Percentiles rank a stretch among this genome's conserved stretches.
These are phyloP conservation scores for Datisca glomerata DNA, from an alignment of 306 rosid species.

Conservation along the genomic window DNA sequence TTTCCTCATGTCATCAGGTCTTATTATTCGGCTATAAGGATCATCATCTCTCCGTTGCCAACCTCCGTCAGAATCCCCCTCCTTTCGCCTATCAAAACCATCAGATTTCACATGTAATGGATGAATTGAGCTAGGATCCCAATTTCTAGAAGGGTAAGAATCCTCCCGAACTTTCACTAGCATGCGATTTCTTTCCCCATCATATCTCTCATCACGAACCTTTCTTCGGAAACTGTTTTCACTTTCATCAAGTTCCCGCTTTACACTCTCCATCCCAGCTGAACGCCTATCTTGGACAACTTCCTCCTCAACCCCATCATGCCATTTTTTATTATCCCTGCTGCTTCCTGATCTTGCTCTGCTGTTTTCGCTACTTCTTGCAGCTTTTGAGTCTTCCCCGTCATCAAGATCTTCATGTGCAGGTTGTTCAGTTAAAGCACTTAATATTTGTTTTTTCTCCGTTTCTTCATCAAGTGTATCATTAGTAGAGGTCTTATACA, in stretches of 20 bases:
- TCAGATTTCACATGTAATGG: slow-evolving; percentile 51
- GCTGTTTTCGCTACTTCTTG: slow-evolving; percentile 96
- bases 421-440: slow-evolving; percentile 49
- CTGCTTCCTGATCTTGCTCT: slow-evolving; percentile 92
- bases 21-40: slow-evolving; percentile 56
- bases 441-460: slow-evolving; percentile 29
- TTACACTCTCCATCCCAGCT: slow-evolving; percentile 26
- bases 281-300: slow-evolving; percentile 72
- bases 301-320: slow-evolving; percentile 82
- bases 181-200: slow-evolving; percentile 49
- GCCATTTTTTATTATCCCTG: slow-evolving; percentile 60
- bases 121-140: slow-evolving; percentile 53
- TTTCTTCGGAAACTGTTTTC: slow-evolving; percentile 50
- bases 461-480: slow-evolving; percentile 33
- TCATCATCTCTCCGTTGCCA: slow-evolving; percentile 79
- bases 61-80: slow-evolving; percentile 59
- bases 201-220: slow-evolving; percentile 54
- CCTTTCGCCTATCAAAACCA: slow-evolving; percentile 66
- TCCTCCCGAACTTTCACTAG: slow-evolving; percentile 52
- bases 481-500: slow-evolving; percentile 11
- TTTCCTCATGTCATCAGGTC: slow-evolving; percentile 78
- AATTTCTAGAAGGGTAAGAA: slow-evolving; percentile 52
- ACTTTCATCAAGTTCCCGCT: slow-evolving; percentile 47
- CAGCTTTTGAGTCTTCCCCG: slow-evolving; percentile 73
- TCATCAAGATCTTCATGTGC: slow-evolving; percentile 48